phyloP scores from a whole-genome alignment of 1,284 basidiomycete genomes.

The Coniferiporia weirii region DNA sequence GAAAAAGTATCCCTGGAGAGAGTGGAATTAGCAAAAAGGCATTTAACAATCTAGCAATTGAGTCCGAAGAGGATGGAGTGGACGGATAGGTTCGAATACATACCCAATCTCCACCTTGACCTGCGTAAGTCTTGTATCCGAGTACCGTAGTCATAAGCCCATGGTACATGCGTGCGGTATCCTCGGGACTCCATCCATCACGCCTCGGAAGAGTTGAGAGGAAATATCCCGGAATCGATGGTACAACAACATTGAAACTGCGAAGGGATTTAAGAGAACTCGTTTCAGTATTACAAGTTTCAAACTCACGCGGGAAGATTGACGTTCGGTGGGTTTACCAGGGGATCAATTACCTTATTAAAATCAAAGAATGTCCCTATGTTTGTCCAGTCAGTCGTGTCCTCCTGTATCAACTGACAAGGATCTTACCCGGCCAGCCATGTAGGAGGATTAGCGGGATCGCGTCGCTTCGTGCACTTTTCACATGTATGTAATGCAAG shows the following conservation, averaged over 20 bases:
- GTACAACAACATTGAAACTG: slow-evolving; percentile 25
- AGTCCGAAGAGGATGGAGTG: no score
- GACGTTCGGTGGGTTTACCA: slow-evolving; percentile 20
- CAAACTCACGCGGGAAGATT: slow-evolving; percentile 21
- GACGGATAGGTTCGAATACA: not conserved
- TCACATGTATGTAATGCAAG: slow-evolving; percentile 23
- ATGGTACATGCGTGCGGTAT: slow-evolving; percentile 23
- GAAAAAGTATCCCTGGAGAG: slow-evolving; percentile 20
- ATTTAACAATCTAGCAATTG: not conserved
- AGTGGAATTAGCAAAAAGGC: no score
- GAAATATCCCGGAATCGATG: slow-evolving; percentile 26
- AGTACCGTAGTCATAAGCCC: slow-evolving; percentile 24
- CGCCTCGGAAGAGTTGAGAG: slow-evolving; percentile 21
- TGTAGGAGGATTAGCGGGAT: slow-evolving; percentile 23
- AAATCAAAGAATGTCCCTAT: slow-evolving; percentile 25
- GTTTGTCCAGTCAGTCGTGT: not conserved
- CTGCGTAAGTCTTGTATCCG: slow-evolving; percentile 23
- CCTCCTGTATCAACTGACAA: not conserved
- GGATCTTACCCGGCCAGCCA: slow-evolving; percentile 23
- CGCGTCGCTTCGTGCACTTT: slow-evolving; percentile 20
- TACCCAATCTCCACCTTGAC: slow-evolving; percentile 26
- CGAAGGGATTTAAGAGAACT: not conserved
- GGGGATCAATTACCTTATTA: slow-evolving; percentile 23
- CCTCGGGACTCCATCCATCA: slow-evolving; percentile 20
- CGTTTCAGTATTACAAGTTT: not conserved